Evolutionary conservation across 1,139 yeast species (phyloP).

Genomic region (Casaregolazyma lundiana): DNA sequence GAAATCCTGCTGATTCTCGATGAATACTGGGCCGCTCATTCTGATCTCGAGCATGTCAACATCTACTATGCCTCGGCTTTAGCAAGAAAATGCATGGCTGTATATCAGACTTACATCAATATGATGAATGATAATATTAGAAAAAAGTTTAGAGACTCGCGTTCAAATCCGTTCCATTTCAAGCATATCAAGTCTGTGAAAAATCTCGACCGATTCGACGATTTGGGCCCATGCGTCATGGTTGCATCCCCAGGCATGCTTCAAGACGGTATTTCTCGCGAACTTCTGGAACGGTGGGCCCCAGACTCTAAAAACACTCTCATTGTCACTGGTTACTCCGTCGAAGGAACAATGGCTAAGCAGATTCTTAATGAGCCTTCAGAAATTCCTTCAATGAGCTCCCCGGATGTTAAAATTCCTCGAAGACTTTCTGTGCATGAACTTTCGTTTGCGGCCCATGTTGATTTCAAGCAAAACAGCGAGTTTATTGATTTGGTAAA

Average conservation of each 20-base stretch:
- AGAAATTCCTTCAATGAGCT: conserved; percentile 72
- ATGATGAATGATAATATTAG: conserved; percentile 95
- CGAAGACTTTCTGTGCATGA: conserved; percentile 89
- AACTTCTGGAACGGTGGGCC: conserved; percentile 90
- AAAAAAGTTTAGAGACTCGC: conserved; percentile 68
- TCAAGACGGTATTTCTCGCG: conserved; percentile 92
- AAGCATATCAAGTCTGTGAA: conserved; percentile 78
- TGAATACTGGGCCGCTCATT: conserved; percentile 87
- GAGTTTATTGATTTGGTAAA: conserved; percentile 84
- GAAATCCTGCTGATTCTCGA: conserved; percentile 84
- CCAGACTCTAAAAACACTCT: conserved; percentile 91
- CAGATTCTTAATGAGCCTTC: conserved; percentile 81
- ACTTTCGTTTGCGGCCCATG: conserved; percentile 97
- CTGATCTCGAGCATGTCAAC: conserved; percentile 75
- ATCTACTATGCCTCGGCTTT: conserved; percentile 89
- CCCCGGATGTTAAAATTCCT: conserved; percentile 80
- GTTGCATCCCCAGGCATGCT: conserved; percentile 98
- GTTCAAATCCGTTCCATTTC: conserved; percentile 83
- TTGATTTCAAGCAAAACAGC: conserved; percentile 89
- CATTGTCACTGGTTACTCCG: conserved; percentile 92
- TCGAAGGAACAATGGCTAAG: conserved; percentile 97
- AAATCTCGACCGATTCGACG: conserved; percentile 79
- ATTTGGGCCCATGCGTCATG: conserved; percentile 93
- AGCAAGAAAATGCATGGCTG: conserved; percentile 96
- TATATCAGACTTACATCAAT: conserved; percentile 90